Evolutionary conservation across 2,329 filamentous ascomycete genomes (phyloP), one percentile per base, ranked within the genome.

Genomic region (Cladosporium cucumerinum): DNA sequence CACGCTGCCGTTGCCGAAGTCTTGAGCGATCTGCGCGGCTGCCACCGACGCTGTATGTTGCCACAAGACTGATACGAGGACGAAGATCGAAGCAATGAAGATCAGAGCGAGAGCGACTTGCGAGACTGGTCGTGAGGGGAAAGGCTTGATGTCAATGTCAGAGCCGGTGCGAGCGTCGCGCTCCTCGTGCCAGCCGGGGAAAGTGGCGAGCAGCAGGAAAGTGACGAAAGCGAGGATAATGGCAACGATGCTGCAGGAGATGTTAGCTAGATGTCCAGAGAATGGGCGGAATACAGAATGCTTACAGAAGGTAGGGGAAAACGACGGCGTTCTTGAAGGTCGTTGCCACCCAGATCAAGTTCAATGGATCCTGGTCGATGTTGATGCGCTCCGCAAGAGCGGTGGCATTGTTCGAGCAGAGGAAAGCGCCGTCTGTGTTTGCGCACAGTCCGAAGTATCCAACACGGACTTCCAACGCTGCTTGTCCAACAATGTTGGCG

Each of bases 241-340:
- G 75, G 95, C 95, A 74, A 99, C 93, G 82, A 99, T 99, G 69
- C 92, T 95, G 70, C 30, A 25, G 16, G 12, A 21, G 12, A 21
- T 6, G 58, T 67, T 43, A 68, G 67, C 61, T 55, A 54, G 67
- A 8, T 4, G 58, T 55, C 64, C 52, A 25, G 14, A 5, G n/a
- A 12, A 16, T 26, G 18, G 4, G 21, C 21, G 11, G 16, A 34
- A 21, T 2, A 7, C 16, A 54, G 7, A 8, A 39, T 14, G 5
- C 91, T 82, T 78, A 95, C 90, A 99, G 89, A 23, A 99, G 82
- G 75, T 98, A 99, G 11, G 95, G 95, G 77, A 99, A 99, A 52
- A 99, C 94, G 76, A 99, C 95, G 80, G 93, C 94, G 78, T 98
- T 93, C 79, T 98, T 98, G 82, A 99, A 99, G 70, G 96, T 96